Conservation (phyloP, 2,329 filamentous ascomycete genomes). For the Pseudogymnoascus sp. region DNA sequence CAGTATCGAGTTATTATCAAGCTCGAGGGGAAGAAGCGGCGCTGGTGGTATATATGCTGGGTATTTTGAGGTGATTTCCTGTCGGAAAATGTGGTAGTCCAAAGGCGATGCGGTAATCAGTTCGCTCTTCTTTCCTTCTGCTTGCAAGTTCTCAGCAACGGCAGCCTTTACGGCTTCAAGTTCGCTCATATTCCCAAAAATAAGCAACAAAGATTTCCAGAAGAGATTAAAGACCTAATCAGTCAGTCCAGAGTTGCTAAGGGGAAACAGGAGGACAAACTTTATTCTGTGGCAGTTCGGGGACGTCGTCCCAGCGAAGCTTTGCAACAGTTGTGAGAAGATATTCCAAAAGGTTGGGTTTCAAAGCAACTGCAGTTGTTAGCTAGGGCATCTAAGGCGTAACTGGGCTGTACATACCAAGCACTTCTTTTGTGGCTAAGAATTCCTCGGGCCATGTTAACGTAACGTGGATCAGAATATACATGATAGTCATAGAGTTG, state of each 20-base stretch:
- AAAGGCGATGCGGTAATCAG: conserved; percentile 86
- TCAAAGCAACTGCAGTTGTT: conserved; percentile 38
- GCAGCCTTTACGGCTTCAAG: conserved; percentile 66
- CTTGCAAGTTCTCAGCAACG: conserved; percentile 51
- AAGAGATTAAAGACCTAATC: conserved; percentile 66
- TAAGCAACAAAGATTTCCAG: conserved; percentile 84
- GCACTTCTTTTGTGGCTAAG: conserved; percentile 15
- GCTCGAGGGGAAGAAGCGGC: conserved; percentile 73
- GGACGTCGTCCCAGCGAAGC: conserved; percentile 65
- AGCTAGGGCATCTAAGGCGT: conserved; percentile 14
- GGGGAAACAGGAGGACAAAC: conserved; percentile 34
- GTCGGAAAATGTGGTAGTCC: conserved; percentile 92
- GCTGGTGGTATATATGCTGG: conserved; percentile 89
- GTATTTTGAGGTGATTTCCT: conserved; percentile 96
- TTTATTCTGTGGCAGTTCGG: conserved; percentile 53
- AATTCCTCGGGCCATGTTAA: conserved; percentile 45
- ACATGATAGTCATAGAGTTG: conserved; percentile 56
- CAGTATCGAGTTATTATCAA: conserved; percentile 83
- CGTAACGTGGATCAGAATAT: conserved; percentile 49
- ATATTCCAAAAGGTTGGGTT: conserved; percentile 62
- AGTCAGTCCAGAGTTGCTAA: conserved; percentile 19
- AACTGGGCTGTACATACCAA: neutral
- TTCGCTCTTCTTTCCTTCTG: conserved; percentile 55
- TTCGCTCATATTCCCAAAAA: conserved; percentile 72
- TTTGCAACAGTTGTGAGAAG: conserved; percentile 62